Evolutionary conservation across 1,139 yeast species (phyloP), one percentile per base, ranked within the genome.

Genomic region (Geotrichum aggregatum): DNA sequence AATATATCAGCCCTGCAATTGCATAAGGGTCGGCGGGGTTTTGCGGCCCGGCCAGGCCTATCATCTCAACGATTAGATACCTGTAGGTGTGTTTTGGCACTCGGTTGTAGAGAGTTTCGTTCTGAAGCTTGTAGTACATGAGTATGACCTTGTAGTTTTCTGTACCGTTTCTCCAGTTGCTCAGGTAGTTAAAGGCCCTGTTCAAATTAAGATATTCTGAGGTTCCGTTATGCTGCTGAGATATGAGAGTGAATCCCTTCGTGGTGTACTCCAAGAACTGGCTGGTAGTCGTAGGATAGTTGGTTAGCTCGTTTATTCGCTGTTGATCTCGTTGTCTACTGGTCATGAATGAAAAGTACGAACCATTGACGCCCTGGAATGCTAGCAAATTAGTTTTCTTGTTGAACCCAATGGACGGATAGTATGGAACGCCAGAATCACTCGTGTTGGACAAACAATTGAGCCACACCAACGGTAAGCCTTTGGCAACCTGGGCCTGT

Each of bases 331-430:
- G 34, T n/a, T 41, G 44, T 24, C 21, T 26, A 24, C 44, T 41
- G 11, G 44, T 41, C 44, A 41, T 41, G 21, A 41, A 14, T 10
- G 21, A n/a, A 24, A 41, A 41, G 21, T 41, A 35, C 4, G 44
- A 34, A 7, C 44, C 44, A 26, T 41, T 33, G n/a, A 26, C 34
- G 2, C 21, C 35, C n/a, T 41, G 44, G 18, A 13, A 41, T n/a
- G 35, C 44, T 3, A 26, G 21, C 21, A 41, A 7, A 16, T 28
- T 41, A 13, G 44, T 18, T 8, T 3, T 6, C 13, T 41, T 28
- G 44, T 41, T 41, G 35, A 41, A 41, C 14, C 44, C 44, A 14
- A 44, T 44, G 4, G 47, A 34, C 3, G 47, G 47, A 14, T 13
- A 21, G 34, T 34, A 44, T n/a, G 47, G 41, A 2, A 41, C 30